Evolutionary conservation across 2,329 filamentous ascomycete genomes (phyloP).

Genomic region (Arthrobotrys entomopaga): DNA sequence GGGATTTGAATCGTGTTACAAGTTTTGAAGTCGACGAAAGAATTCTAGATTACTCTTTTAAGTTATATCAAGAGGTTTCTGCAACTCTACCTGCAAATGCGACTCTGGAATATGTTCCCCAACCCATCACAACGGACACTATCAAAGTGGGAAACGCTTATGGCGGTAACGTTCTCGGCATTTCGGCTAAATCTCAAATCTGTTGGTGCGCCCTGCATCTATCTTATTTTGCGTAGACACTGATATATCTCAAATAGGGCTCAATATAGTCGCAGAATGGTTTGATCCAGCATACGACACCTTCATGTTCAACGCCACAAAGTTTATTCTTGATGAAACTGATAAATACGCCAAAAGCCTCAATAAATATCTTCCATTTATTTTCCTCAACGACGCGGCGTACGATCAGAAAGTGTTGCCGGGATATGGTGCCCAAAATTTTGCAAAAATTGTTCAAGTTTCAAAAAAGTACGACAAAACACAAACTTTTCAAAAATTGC

Average conservation of each 20-base stretch:
- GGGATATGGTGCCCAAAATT: slow-evolving; percentile 13
- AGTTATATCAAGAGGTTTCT: neutral
- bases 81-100: too few species aligned
- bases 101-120: too few species aligned
- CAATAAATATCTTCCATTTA: slow-evolving; percentile 22
- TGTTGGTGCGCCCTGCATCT: slow-evolving; percentile 21
- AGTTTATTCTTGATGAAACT: slow-evolving; percentile 32
- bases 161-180: slow-evolving; percentile 26
- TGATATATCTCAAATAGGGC: too few species aligned
- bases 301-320: slow-evolving; percentile 15
- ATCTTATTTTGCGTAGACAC: neutral
- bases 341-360: slow-evolving; percentile 16
- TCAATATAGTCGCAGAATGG: too few species aligned
- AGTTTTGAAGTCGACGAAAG: slow-evolving; percentile 19
- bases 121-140: too few species aligned
- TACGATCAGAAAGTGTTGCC: slow-evolving; percentile 25
- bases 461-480: slow-evolving; percentile 25
- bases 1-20: slow-evolving; percentile 22
- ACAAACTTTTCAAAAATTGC: slow-evolving; percentile 27
- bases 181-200: slow-evolving; percentile 22
- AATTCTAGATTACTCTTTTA: slow-evolving; percentile 16
- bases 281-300: too few species aligned
- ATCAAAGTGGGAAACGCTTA: slow-evolving; percentile 5
- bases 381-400: slow-evolving; percentile 28
- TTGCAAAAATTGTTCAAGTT: slow-evolving; percentile 22